A percentile compares a stretch with the other conserved stretches of the same genome.
Conservation (phyloP, 2,329 filamentous ascomycete genomes). For the Epichloe sibirici region DNA sequence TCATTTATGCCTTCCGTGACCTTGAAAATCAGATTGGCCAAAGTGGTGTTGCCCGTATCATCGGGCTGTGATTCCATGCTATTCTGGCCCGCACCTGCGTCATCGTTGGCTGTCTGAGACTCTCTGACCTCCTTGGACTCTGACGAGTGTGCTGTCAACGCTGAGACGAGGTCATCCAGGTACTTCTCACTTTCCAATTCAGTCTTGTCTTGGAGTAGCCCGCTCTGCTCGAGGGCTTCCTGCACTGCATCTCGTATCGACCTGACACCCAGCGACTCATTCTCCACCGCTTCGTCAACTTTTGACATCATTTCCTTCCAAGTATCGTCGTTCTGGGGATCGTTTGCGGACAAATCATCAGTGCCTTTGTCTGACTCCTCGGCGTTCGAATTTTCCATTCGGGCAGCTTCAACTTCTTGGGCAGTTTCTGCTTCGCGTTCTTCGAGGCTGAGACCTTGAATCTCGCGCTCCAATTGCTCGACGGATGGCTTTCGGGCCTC, state of each 20-base stretch:
- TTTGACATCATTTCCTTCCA: conserved; percentile 44
- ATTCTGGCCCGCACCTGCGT: background rate
- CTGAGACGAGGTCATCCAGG: conserved; percentile 37
- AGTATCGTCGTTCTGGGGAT: conserved; percentile 23
- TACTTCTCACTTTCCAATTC: conserved; percentile 34
- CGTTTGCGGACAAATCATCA: conserved; percentile 9
- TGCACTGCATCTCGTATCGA: conserved; percentile 42
- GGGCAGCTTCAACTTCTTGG: conserved; percentile 8
- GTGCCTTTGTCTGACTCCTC: conserved; percentile 14
- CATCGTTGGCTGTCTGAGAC: conserved; percentile 8
- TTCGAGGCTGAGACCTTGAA: conserved; percentile 37
- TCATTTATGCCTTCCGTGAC: conserved; percentile 35
- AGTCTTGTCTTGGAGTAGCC: conserved; percentile 34
- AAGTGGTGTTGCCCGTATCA: conserved; percentile 12
- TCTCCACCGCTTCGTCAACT: conserved; percentile 45
- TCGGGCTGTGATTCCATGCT: background rate
- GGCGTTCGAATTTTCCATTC: conserved; percentile 9
- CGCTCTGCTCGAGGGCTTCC: conserved; percentile 42
- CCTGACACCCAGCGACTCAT: conserved; percentile 40
- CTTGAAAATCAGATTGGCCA: conserved; percentile 40
- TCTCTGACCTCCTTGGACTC: conserved; percentile 13
- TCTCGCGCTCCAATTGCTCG: conserved; percentile 53
- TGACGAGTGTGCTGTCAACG: conserved; percentile 27
- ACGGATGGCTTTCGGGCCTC: conserved; percentile 50
- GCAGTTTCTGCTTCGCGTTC: conserved; percentile 15